Percentiles rank a stretch among this genome's conserved stretches.
phyloP scores from a whole-genome alignment of 345 rosid genomes.

The Hibiscus mutabilis region DNA sequence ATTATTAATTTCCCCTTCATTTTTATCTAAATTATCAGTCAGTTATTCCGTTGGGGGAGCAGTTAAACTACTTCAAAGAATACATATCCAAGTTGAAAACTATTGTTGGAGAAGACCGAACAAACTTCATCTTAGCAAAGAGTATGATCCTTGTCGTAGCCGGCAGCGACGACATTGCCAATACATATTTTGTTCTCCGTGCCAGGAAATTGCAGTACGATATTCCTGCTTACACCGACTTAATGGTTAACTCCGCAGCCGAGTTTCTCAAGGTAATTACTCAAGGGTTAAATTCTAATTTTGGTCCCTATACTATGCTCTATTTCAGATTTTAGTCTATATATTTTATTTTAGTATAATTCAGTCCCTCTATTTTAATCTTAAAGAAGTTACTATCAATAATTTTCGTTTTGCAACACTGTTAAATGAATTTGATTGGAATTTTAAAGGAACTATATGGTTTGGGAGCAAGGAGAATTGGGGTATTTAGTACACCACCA shows the following conservation, averaged over 20 bases:
- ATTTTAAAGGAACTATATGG: conserved; percentile 31
- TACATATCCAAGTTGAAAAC: conserved; percentile 30
- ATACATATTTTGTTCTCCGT: conserved; percentile 17
- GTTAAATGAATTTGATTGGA: background rate
- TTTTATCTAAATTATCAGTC: conserved; percentile 18
- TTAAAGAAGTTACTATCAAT: too few species aligned
- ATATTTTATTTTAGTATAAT: too few species aligned
- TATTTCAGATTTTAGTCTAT: too few species aligned
- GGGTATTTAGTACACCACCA: conserved; percentile 39
- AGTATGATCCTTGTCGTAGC: conserved; percentile 29
- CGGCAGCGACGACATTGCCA: conserved; percentile 26
- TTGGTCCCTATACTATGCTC: background rate
- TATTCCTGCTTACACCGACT: conserved; percentile 29
- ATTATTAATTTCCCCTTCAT: background rate
- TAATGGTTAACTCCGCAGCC: conserved; percentile 26
- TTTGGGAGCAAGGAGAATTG: conserved; percentile 41
- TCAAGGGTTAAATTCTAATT: background rate
- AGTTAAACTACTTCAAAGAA: conserved; percentile 33
- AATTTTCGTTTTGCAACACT: too few species aligned
- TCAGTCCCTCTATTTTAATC: too few species aligned
- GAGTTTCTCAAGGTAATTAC: conserved; percentile 29
- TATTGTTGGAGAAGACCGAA: conserved; percentile 29
- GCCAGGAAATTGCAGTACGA: conserved; percentile 22
- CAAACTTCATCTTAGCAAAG: conserved; percentile 25
- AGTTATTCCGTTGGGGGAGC: conserved; percentile 31